Evolutionary conservation across 176 grass and related monocot genomes (phyloP).

Genomic region (Carex cristatella): DNA sequence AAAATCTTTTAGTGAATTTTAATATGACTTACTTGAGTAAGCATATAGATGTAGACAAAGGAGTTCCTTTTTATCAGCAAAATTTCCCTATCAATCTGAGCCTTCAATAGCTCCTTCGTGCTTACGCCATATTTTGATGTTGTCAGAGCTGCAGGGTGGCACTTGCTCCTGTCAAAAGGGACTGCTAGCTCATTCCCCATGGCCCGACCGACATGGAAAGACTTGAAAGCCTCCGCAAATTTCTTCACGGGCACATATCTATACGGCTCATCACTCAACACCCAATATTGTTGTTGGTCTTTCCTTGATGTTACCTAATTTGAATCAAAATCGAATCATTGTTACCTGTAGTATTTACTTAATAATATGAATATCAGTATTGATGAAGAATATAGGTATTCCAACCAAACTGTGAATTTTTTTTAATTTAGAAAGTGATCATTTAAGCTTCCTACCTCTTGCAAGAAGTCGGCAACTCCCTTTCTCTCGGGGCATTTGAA

Average conservation of each 20-base stretch:
- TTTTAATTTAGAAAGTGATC: background rate
- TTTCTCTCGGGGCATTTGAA: constrained; percentile 41
- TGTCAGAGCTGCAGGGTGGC: constrained; percentile 34
- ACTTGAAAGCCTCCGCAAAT: constrained; percentile 28
- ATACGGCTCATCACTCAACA: constrained; percentile 21
- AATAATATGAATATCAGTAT: background rate
- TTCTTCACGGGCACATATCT: constrained; percentile 33
- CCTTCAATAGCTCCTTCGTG: constrained; percentile 32
- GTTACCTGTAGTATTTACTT: background rate
- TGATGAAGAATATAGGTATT: background rate
- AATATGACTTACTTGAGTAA: background rate
- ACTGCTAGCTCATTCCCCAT: constrained; percentile 18
- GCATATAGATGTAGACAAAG: constrained; percentile 25
- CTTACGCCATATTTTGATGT: constrained; percentile 27
- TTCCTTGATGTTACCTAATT: constrained; percentile 36
- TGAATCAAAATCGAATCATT: background rate
- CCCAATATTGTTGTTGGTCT: constrained; percentile 38
- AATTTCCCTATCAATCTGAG: constrained; percentile 30
- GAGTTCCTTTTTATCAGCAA: constrained; percentile 43
- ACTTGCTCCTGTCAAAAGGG: constrained; percentile 26
- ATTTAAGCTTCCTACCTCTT: constrained; percentile 25
- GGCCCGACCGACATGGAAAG: constrained; percentile 27
- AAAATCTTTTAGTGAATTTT: background rate
- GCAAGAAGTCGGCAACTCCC: constrained; percentile 39
- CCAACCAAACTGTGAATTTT: background rate